These are phyloP conservation scores for Tardiomyces depauwii DNA, from an alignment of 1,139 yeast genomes.

Conservation along the genomic window DNA sequence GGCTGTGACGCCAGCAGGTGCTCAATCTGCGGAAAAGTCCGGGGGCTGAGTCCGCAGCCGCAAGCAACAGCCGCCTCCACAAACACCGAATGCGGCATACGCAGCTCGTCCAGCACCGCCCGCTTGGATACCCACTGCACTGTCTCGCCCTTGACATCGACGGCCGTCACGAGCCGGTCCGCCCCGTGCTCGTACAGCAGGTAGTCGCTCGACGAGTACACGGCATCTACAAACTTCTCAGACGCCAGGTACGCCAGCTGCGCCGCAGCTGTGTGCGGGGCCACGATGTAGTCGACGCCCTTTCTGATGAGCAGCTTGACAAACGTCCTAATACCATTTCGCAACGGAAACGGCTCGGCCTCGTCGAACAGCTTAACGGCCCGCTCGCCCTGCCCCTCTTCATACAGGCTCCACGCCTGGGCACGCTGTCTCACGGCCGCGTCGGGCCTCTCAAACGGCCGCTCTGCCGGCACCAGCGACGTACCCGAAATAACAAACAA, in stretches of 20 bases:
- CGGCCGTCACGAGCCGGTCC: constrained; percentile 60
- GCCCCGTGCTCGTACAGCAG: constrained; percentile 44
- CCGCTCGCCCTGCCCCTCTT: background rate
- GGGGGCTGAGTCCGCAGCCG: constrained; percentile 70
- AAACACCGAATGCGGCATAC: constrained; percentile 51
- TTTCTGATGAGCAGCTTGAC: constrained; percentile 38
- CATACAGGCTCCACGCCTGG: background rate
- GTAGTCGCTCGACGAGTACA: constrained; percentile 78
- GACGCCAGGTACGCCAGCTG: constrained; percentile 62
- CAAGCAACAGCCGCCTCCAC: constrained; percentile 65
- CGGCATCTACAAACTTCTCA: constrained; percentile 52
- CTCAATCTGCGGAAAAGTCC: constrained; percentile 41
- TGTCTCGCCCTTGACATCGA: constrained; percentile 55
- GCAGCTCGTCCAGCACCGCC: constrained; percentile 49
- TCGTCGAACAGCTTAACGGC: background rate
- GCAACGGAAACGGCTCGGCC: background rate
- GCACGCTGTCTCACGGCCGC: background rate
- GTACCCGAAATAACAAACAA: constrained; percentile 63
- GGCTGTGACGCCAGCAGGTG: constrained; percentile 22
- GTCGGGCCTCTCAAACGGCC: constrained; percentile 9
- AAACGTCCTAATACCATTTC: background rate
- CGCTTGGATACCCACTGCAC: constrained; percentile 56
- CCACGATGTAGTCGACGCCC: constrained; percentile 55
- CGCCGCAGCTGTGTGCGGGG: constrained; percentile 76
- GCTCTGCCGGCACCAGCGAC: constrained; percentile 17